A percentile compares a stretch with the other conserved stretches of the same genome.
phyloP scores from a whole-genome alignment of 169 alveolate species.

The Plasmodium sp. region DNA sequence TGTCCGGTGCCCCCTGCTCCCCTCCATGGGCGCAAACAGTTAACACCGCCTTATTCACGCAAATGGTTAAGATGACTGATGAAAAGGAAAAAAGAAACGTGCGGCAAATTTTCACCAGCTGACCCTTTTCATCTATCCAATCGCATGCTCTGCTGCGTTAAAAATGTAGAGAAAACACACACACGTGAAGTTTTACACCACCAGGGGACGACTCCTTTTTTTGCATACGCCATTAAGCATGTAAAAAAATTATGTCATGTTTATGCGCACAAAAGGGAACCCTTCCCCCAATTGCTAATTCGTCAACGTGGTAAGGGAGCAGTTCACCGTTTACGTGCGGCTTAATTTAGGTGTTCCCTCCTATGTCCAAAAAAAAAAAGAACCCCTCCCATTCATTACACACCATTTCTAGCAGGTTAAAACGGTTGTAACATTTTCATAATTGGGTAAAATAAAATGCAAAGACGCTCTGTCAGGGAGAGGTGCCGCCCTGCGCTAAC shows the following conservation, averaged over 20 bases:
- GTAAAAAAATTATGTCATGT: background rate
- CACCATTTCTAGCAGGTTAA: background rate
- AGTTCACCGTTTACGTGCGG: background rate
- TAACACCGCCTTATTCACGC: background rate
- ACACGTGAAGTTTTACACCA: background rate
- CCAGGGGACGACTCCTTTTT: background rate
- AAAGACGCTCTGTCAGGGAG: background rate
- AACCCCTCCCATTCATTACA: background rate
- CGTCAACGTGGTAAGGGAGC: background rate
- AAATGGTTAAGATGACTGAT: background rate
- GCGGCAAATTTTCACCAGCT: background rate
- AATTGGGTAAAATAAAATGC: background rate
- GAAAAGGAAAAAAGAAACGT: background rate
- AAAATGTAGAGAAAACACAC: background rate
- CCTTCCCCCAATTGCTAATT: background rate
- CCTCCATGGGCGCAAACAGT: background rate
- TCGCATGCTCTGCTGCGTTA: background rate
- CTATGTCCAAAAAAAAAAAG: background rate
- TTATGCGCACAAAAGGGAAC: background rate
- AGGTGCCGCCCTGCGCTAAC: background rate
- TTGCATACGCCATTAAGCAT: background rate
- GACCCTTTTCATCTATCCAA: background rate
- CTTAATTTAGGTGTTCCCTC: background rate
- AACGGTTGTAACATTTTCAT: background rate
- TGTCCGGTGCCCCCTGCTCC: background rate